Percentiles rank a stretch among this genome's conserved stretches.
phyloP scores from a whole-genome alignment of 345 rosid genomes.

The Aurinia saxatilis region DNA sequence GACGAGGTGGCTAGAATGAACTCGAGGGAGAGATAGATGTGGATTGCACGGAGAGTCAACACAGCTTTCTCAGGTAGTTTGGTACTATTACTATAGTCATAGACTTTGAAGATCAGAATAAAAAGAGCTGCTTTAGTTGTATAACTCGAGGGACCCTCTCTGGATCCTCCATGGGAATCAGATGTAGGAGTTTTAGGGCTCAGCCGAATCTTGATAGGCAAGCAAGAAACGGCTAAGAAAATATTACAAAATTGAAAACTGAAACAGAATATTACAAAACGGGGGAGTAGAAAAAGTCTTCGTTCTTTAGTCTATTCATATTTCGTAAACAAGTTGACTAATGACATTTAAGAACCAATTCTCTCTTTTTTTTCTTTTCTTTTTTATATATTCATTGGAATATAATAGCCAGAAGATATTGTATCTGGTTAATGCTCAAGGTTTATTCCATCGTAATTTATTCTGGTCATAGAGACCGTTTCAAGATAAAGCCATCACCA shows the following conservation, averaged over 20 bases:
- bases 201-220: conserved; percentile 49
- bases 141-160: conserved; percentile 26
- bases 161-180: neutral
- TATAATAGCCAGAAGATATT: conserved; percentile 11
- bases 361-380: neutral
- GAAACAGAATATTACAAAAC: neutral
- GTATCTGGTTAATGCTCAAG: conserved; percentile 9
- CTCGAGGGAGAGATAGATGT: conserved; percentile 40
- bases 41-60: conserved; percentile 31
- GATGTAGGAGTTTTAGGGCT: conserved; percentile 13
- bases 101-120: conserved; percentile 15
- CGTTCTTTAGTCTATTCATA: neutral
- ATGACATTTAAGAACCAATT: conserved; percentile 22
- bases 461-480: conserved; percentile 5
- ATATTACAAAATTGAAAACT: too few species aligned
- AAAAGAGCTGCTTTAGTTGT: conserved; percentile 31
- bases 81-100: conserved; percentile 24
- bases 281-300: conserved; percentile 5
- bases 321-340: conserved; percentile 7
- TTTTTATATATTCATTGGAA: neutral
- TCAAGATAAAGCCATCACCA: conserved; percentile 25
- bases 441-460: conserved; percentile 10
- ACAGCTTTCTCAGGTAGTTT: conserved; percentile 30
- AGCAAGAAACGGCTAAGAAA: conserved; percentile 43
- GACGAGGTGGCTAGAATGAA: conserved; percentile 33